Percentiles rank a stretch among this genome's conserved stretches.
phyloP scores from a whole-genome alignment of 2,329 filamentous ascomycete species.

The Talaromyces sp. region DNA sequence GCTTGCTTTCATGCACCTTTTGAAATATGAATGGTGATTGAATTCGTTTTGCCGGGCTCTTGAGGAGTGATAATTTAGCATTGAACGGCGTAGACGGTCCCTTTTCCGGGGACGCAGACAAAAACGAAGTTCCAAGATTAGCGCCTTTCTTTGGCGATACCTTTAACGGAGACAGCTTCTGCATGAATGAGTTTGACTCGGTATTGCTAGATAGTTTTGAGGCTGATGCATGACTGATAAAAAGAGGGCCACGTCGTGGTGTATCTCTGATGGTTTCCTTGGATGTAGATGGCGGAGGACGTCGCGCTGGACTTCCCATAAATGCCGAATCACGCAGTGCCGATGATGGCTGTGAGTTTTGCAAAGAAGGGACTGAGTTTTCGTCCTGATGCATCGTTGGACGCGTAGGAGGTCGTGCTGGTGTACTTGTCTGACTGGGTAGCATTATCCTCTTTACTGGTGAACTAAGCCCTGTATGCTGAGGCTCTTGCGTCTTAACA shows the following conservation, averaged over 20 bases:
- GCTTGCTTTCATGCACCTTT: neutral
- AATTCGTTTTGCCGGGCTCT: conserved; percentile 42
- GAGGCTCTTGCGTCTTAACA: conserved; percentile 21
- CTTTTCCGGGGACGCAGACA: conserved; percentile 28
- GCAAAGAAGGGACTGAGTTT: conserved; percentile 24
- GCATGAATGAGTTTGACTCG: conserved; percentile 24
- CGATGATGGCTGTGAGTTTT: conserved; percentile 19
- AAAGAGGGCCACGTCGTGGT: conserved; percentile 31
- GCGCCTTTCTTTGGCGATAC: conserved; percentile 40
- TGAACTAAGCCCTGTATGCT: conserved; percentile 27
- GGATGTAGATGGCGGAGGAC: conserved; percentile 42
- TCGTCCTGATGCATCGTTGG: conserved; percentile 29
- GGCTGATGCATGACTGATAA: conserved; percentile 21
- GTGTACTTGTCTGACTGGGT: conserved; percentile 17
- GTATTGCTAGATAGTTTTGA: conserved; percentile 16
- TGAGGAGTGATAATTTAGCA: conserved; percentile 32
- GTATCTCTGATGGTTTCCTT: conserved; percentile 40
- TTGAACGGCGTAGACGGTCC: conserved; percentile 32
- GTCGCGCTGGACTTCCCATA: conserved; percentile 42
- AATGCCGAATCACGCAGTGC: conserved; percentile 31
- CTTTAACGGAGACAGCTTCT: conserved; percentile 36
- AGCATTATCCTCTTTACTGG: conserved; percentile 39
- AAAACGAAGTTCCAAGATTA: conserved; percentile 32
- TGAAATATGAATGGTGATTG: conserved; percentile 34
- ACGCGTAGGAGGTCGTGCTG: conserved; percentile 12